Conservation (phyloP, 345 rosid species). For the Syzygium aromaticum region DNA sequence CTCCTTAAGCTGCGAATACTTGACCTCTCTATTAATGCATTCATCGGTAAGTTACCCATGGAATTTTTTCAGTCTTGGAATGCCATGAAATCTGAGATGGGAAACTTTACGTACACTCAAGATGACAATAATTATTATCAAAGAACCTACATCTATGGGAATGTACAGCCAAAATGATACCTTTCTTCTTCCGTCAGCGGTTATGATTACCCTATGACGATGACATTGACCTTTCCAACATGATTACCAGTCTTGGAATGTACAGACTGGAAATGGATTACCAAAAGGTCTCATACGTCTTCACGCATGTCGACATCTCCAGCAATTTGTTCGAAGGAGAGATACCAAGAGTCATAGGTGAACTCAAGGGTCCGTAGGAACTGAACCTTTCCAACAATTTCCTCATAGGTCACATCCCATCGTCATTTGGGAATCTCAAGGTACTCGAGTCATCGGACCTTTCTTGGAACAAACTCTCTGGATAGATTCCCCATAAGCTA, state of each 20-base stretch:
- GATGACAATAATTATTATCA: too few species aligned
- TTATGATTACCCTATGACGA: not conserved
- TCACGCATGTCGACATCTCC: not conserved
- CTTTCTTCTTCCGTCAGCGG: not conserved
- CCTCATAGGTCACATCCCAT: not conserved
- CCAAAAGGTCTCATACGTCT: not conserved
- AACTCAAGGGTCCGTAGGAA: not conserved
- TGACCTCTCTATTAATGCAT: constrained; percentile 4
- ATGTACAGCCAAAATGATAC: not conserved
- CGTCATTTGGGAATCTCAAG: not conserved
- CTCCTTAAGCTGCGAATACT: constrained; percentile 5
- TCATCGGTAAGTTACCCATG: constrained; percentile 6
- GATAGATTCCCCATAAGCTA: not conserved
- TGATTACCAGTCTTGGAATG: too few species aligned
- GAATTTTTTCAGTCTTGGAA: constrained; percentile 8
- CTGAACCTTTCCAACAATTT: not conserved
- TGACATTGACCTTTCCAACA: not conserved
- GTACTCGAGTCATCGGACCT: constrained; percentile 2
- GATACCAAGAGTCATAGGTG: constrained; percentile 1
- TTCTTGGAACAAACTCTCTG: not conserved
- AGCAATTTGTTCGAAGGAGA: constrained; percentile 8
- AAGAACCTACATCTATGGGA: too few species aligned
- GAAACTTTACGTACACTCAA: too few species aligned
- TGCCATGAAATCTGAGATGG: constrained; percentile 3
- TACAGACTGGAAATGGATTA: not conserved